These are phyloP conservation scores for Pythium monospermum DNA, from an alignment of 352 stramenopile genomes.

Conservation along the genomic window DNA sequence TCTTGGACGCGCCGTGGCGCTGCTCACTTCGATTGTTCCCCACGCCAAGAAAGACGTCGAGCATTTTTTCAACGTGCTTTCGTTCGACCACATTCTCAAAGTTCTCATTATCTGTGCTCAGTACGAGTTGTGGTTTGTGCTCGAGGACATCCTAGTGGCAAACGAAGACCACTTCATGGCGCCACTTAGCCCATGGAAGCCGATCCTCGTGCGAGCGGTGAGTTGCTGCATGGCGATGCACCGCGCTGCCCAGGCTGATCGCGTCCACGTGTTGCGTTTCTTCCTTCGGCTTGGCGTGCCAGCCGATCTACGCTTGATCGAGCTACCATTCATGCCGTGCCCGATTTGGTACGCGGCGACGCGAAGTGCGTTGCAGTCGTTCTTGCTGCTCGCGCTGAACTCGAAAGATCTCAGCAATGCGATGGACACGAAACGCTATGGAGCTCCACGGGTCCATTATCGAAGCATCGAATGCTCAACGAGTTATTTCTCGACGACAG, in stretches of 20 bases:
- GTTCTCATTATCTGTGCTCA: slow-evolving; percentile 44
- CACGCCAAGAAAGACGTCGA: slow-evolving; percentile 25
- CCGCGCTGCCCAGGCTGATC: slow-evolving; percentile 41
- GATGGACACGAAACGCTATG: slow-evolving; percentile 1
- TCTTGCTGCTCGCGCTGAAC: slow-evolving; percentile 34
- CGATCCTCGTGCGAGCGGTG: slow-evolving; percentile 34
- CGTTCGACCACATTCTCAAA: slow-evolving; percentile 40
- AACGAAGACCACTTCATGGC: slow-evolving; percentile 32
- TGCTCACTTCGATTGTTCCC: slow-evolving; percentile 28
- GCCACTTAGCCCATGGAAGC: slow-evolving; percentile 40
- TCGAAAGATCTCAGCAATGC: slow-evolving; percentile 22
- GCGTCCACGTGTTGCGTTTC: slow-evolving; percentile 35
- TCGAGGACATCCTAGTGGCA: slow-evolving; percentile 35
- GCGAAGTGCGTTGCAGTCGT: slow-evolving; percentile 34
- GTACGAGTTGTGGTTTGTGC: slow-evolving; percentile 43
- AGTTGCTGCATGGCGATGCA: slow-evolving; percentile 44
- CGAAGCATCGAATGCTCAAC: slow-evolving; percentile 21
- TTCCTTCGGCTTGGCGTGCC: slow-evolving; percentile 41
- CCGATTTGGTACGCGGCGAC: slow-evolving; percentile 51
- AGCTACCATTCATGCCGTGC: slow-evolving; percentile 20
- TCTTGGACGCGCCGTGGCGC: slow-evolving; percentile 12
- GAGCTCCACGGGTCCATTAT: slow-evolving; percentile 11
- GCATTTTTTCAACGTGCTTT: slow-evolving; percentile 32
- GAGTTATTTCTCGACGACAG: slow-evolving; percentile 18
- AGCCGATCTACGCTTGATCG: slow-evolving; percentile 27